Conservation (phyloP, 2,329 filamentous ascomycete genomes). For the Byssothecium circinans region DNA sequence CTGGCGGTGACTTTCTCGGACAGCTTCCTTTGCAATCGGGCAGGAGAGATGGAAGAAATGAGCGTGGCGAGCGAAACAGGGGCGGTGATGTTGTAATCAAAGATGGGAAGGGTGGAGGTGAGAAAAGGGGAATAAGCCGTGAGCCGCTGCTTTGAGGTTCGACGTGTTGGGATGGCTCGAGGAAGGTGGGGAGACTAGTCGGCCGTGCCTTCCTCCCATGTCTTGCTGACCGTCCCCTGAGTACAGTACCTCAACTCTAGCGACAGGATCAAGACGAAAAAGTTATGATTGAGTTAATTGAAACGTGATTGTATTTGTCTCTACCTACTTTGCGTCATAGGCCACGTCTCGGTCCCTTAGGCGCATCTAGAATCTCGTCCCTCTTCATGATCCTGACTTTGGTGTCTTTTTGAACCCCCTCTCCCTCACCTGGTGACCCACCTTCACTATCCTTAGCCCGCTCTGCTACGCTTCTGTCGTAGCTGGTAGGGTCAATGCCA, state of each 20-base stretch:
- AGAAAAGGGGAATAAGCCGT: no score
- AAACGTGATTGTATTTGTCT: constrained; percentile 37
- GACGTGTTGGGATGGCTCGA: no score
- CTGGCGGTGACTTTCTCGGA: no score
- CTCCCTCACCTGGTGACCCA: constrained; percentile 18
- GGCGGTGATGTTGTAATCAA: no score
- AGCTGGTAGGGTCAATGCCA: constrained; percentile 64
- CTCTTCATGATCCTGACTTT: constrained; percentile 44
- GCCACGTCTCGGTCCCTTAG: constrained; percentile 40
- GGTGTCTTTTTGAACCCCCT: constrained; percentile 33
- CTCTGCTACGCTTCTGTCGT: constrained; percentile 50
- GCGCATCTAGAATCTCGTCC: constrained; percentile 40
- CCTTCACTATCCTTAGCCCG: constrained; percentile 39
- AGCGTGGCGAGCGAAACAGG: no score
- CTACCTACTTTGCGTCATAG: constrained; percentile 29
- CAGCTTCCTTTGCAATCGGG: no score
- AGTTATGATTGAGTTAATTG: constrained; percentile 16
- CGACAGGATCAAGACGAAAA: constrained; percentile 4
- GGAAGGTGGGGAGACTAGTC: background rate
- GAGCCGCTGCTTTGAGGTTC: no score
- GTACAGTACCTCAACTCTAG: background rate
- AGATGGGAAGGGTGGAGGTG: no score
- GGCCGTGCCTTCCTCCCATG: constrained; percentile 14
- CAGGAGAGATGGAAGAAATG: no score
- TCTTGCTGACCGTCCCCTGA: background rate